phyloP scores from a whole-genome alignment of 352 stramenopile genomes.

The Phytopythium vexans region DNA sequence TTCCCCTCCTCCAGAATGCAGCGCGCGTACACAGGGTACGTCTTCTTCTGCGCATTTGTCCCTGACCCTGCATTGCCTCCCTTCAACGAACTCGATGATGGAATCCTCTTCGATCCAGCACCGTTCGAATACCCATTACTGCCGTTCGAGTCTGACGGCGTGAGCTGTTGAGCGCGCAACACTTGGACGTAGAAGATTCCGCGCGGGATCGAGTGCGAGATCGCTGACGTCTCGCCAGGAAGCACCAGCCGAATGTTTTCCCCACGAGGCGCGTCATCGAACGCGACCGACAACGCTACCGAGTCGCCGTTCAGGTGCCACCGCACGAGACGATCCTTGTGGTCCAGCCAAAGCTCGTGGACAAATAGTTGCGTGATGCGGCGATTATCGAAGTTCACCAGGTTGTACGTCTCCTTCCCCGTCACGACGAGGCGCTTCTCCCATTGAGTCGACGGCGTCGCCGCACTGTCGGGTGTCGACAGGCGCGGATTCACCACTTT shows the following conservation, averaged over 20 bases:
- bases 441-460: conserved; percentile 58
- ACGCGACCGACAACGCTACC: conserved; percentile 75
- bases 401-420: conserved; percentile 78
- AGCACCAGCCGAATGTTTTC: conserved; percentile 80
- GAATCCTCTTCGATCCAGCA: not conserved
- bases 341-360: conserved; percentile 81
- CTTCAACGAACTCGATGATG: not conserved
- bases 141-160: conserved; percentile 26
- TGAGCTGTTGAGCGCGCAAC: conserved; percentile 63
- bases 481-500: conserved; percentile 12
- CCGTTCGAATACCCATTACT: conserved; percentile 8
- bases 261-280: conserved; percentile 58
- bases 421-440: conserved; percentile 75
- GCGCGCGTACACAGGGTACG: conserved; percentile 61
- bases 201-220: conserved; percentile 66
- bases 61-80: conserved; percentile 1
- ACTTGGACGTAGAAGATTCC: conserved; percentile 85
- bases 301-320: conserved; percentile 85
- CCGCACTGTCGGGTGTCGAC: conserved; percentile 22
- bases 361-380: conserved; percentile 82
- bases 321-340: conserved; percentile 77
- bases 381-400: conserved; percentile 54
- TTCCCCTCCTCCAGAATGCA: conserved; percentile 76
- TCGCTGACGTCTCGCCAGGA: conserved; percentile 67
- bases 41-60: conserved; percentile 36